A percentile compares a stretch with the other conserved stretches of the same genome.
phyloP scores from a whole-genome alignment of 2,329 filamentous ascomycete species.

The Bipolaris bicolor region DNA sequence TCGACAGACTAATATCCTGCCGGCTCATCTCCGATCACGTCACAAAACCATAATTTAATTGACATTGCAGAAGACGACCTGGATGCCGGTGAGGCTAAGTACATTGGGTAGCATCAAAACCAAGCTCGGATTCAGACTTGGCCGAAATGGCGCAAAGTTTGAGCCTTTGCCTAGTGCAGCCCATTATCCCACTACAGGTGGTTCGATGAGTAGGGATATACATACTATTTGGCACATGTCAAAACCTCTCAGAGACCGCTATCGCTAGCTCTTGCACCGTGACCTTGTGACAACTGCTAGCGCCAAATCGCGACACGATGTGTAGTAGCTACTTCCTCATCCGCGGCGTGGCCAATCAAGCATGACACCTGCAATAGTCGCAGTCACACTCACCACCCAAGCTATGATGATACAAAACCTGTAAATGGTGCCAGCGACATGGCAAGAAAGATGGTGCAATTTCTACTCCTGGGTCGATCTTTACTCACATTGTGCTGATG shows the following conservation, averaged over 20 bases:
- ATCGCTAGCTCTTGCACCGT: constrained; percentile 1
- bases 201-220: constrained; percentile 1
- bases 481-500: constrained; percentile 4
- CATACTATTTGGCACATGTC: background rate
- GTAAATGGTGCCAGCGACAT: constrained; percentile 1
- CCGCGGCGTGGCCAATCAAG: constrained; percentile 4
- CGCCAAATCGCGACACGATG: constrained; percentile 4
- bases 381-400: constrained; percentile 12
- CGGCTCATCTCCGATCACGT: background rate
- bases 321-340: background rate
- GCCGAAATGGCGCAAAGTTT: constrained; percentile 9
- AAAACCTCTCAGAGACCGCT: constrained; percentile 6
- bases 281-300: constrained; percentile 10
- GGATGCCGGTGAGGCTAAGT: background rate
- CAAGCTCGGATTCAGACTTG: constrained; percentile 1
- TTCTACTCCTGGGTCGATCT: constrained; percentile 12
- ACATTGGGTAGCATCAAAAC: background rate
- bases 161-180: constrained; percentile 12
- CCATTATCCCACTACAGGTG: background rate
- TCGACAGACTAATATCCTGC: background rate
- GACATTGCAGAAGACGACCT: background rate
- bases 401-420: background rate
- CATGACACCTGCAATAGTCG: background rate
- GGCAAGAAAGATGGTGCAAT: background rate
- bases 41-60: background rate